Evolutionary conservation across 2,329 filamentous ascomycete species (phyloP).

Genomic region (Seiridium unicorne): DNA sequence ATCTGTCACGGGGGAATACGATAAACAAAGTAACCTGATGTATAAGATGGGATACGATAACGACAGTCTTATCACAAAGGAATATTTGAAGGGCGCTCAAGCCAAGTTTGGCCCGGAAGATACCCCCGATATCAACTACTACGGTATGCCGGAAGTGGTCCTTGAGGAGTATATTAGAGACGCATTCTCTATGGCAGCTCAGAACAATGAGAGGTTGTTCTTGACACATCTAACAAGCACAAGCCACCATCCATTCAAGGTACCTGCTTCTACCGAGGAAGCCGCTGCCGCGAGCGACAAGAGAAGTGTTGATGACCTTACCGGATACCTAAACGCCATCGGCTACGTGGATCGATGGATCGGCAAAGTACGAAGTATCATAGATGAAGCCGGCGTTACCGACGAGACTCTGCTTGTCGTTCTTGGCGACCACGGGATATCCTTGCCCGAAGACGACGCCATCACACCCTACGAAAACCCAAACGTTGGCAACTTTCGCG

Average conservation of each 20-base stretch:
- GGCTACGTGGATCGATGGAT: not conserved
- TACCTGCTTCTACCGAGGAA: not conserved
- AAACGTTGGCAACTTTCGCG: not conserved
- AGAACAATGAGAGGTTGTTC: not conserved
- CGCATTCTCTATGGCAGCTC: not conserved
- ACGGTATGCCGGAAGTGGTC: not conserved
- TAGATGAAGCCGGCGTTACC: not conserved
- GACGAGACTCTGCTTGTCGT: not conserved
- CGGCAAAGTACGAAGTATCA: not conserved
- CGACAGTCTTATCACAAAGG: not conserved
- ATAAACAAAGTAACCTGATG: not conserved
- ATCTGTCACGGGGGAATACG: not conserved
- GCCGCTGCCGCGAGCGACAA: not conserved
- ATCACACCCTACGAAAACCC: not conserved
- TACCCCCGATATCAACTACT: not conserved
- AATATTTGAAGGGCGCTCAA: not conserved
- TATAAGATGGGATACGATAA: not conserved
- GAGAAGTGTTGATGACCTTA: not conserved
- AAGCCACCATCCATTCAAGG: not conserved
- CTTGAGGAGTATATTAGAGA: not conserved
- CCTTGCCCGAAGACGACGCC: not conserved
- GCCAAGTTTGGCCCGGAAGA: not conserved
- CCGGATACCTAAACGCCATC: not conserved
- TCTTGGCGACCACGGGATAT: not conserved
- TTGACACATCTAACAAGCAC: not conserved